phyloP scores from a whole-genome alignment of 208 protist genomes.

The Leishmania guyanensis region DNA sequence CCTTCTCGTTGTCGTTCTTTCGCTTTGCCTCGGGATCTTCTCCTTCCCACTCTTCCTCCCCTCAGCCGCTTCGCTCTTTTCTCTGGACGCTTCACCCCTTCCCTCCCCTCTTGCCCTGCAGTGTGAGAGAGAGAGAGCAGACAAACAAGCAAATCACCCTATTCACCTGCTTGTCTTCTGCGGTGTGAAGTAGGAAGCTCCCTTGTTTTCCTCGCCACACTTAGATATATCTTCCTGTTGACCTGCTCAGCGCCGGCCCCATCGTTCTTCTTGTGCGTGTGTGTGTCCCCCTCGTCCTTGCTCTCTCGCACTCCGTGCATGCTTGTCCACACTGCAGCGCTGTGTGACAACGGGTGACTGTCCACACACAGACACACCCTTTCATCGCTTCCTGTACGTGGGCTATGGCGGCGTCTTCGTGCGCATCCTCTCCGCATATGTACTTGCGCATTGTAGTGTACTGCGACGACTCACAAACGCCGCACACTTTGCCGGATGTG shows the following conservation, averaged over 20 bases:
- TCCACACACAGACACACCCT: background rate
- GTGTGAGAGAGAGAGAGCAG: background rate
- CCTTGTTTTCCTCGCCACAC: background rate
- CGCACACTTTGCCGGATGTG: conserved; percentile 24
- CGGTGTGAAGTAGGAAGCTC: background rate
- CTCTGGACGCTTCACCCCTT: background rate
- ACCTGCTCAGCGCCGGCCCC: background rate
- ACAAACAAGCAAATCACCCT: background rate
- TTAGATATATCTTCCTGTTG: background rate
- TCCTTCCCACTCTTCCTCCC: background rate
- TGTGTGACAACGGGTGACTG: background rate
- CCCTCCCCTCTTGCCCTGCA: background rate
- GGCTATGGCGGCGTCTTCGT: background rate
- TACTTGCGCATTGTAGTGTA: conserved; percentile 46
- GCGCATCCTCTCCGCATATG: background rate
- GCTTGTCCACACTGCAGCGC: background rate
- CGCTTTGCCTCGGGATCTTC: background rate
- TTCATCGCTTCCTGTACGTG: background rate
- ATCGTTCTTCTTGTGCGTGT: background rate
- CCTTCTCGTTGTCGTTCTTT: background rate
- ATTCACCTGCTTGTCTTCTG: background rate
- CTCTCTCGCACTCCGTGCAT: background rate
- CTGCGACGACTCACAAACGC: conserved; percentile 28
- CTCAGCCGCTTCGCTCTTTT: background rate
- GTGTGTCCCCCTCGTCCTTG: background rate